Conservation (phyloP, 2,329 filamentous ascomycete genomes). For the Diaporthe amygdali region DNA sequence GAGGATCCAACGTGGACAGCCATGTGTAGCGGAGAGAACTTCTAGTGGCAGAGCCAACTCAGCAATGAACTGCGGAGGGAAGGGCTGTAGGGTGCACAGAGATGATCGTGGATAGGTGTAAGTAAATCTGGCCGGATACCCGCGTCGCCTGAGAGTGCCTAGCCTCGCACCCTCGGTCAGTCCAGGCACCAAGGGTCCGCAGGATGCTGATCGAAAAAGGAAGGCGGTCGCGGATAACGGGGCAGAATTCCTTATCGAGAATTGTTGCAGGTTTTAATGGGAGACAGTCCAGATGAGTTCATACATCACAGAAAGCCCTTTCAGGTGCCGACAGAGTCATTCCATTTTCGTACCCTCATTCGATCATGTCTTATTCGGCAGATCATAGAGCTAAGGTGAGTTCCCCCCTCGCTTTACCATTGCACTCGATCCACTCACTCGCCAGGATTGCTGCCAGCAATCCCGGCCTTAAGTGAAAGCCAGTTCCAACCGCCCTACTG, state of each 20-base stretch:
- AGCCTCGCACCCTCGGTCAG: background rate
- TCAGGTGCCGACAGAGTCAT: background rate
- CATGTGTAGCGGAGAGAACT: conserved; percentile 39
- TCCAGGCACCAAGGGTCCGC: background rate
- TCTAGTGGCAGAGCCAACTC: background rate
- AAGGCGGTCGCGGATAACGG: background rate
- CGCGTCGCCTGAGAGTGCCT: background rate
- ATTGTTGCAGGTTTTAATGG: conserved; percentile 16
- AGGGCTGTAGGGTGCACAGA: background rate
- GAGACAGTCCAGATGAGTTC: background rate
- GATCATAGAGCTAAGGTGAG: conserved; percentile 29
- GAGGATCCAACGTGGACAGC: conserved; percentile 66
- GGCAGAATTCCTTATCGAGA: conserved; percentile 17
- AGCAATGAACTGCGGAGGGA: background rate
- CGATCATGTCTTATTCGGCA: background rate
- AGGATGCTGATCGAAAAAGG: background rate
- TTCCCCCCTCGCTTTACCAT: background rate
- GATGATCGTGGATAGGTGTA: background rate
- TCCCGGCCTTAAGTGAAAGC: conserved; percentile 12
- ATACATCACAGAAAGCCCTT: background rate
- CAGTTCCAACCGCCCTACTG: background rate
- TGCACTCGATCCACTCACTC: background rate
- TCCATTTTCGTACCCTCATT: background rate
- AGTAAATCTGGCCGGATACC: conserved; percentile 25
- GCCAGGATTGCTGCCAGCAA: background rate